phyloP scores from a whole-genome alignment of 352 stramenopile species.

The Thraustotheca clavata region DNA sequence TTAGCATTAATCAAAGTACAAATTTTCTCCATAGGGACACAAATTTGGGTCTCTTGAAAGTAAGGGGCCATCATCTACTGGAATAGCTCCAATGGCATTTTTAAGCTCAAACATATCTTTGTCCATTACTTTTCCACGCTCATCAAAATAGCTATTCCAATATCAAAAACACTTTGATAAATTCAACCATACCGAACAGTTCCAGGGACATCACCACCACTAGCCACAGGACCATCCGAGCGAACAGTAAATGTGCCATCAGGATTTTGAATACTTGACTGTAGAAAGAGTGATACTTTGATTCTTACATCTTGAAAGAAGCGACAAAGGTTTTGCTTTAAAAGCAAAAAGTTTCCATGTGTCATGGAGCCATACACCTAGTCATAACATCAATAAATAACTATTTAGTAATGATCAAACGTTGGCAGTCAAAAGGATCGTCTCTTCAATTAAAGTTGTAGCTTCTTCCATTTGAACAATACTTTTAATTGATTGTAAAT shows the following conservation, averaged over 20 bases:
- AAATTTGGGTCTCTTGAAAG: conserved; percentile 53
- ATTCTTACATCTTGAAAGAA: conserved; percentile 89
- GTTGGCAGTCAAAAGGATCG: conserved; percentile 62
- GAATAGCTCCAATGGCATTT: conserved; percentile 39
- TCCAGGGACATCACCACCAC: conserved; percentile 56
- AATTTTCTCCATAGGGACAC: conserved; percentile 62
- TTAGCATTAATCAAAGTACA: conserved; percentile 35
- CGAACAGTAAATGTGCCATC: conserved; percentile 78
- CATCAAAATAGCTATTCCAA: conserved; percentile 9
- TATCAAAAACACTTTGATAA: neutral
- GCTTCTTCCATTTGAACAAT: conserved; percentile 60
- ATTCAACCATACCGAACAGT: conserved; percentile 35
- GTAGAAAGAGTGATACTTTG: conserved; percentile 87
- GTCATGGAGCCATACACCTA: conserved; percentile 57
- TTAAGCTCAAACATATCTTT: conserved; percentile 58
- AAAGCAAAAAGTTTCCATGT: conserved; percentile 60
- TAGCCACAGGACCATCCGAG: conserved; percentile 61
- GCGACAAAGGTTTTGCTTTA: conserved; percentile 78
- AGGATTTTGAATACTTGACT: conserved; percentile 76
- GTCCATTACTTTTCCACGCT: conserved; percentile 35
- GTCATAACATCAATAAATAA: neutral
- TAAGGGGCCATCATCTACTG: conserved; percentile 40
- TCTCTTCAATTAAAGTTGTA: conserved; percentile 64
- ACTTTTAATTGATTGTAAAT: conserved; percentile 61
- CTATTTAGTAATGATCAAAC: conserved; percentile 21